phyloP scores from a whole-genome alignment of 768 basidiomycete genomes.

The Xerocomellus dryophilus region DNA sequence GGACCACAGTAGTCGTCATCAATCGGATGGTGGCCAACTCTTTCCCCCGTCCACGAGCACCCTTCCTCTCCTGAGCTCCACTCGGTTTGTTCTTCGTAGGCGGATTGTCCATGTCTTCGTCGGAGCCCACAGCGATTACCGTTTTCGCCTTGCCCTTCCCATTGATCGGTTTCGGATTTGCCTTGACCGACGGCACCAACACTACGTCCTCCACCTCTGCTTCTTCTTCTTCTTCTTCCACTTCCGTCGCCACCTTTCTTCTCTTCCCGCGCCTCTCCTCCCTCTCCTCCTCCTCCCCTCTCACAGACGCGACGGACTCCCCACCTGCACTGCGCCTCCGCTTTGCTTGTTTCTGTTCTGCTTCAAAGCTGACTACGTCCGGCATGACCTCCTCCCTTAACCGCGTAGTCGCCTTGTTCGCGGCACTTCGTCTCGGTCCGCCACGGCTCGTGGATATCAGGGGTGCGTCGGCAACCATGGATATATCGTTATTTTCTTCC shows the following conservation, averaged over 20 bases:
- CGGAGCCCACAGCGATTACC: not conserved
- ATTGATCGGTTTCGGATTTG: conserved; percentile 11
- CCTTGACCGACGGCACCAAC: conserved; percentile 5
- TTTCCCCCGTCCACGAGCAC: conserved; percentile 2
- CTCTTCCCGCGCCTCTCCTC: conserved; percentile 19
- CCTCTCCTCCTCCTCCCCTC: conserved; percentile 14
- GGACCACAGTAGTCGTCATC: conserved; percentile 64
- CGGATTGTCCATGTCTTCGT: conserved; percentile 2
- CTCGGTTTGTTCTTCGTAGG: conserved; percentile 4
- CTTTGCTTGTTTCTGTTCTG: conserved; percentile 51
- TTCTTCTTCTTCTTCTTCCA: conserved; percentile 27
- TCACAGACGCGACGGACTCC: conserved; percentile 17
- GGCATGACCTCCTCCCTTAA: conserved; percentile 66
- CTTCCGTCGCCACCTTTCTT: conserved; percentile 17
- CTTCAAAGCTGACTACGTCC: conserved; percentile 66
- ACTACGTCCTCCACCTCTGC: conserved; percentile 20
- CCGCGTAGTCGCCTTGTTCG: conserved; percentile 45
- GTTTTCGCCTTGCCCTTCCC: conserved; percentile 11
- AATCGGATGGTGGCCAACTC: conserved; percentile 38
- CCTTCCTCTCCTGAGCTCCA: conserved; percentile 12
- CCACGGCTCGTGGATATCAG: conserved; percentile 13
- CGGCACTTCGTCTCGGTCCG: conserved; percentile 48
- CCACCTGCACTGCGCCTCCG: conserved; percentile 33
- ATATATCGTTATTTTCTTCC: conserved; percentile 2
- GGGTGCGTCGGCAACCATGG: conserved; percentile 11